Evolutionary conservation across 805 yeast genomes (phyloP).

Genomic region (Myxozyma melibiosi): DNA sequence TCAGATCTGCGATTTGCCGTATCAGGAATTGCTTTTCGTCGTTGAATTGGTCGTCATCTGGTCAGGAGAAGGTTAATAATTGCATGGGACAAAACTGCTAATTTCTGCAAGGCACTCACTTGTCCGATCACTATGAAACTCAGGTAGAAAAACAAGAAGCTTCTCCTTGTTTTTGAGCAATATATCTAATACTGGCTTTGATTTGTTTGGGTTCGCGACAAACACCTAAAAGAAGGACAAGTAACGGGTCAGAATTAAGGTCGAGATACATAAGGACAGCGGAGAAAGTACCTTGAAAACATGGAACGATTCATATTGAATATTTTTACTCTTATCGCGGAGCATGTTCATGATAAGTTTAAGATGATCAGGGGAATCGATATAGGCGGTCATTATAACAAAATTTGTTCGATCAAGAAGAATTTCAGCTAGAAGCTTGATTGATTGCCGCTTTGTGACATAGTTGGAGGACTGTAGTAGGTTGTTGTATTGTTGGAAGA

Average conservation of each 20-base stretch:
- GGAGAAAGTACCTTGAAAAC: conserved; percentile 63
- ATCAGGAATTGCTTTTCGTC: conserved; percentile 83
- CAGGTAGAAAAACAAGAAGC: conserved; percentile 66
- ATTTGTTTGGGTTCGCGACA: conserved; percentile 93
- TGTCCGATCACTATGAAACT: conserved; percentile 61
- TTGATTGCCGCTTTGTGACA: conserved; percentile 89
- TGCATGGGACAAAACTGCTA: background rate
- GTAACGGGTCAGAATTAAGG: background rate
- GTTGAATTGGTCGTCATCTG: conserved; percentile 56
- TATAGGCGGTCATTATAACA: conserved; percentile 71
- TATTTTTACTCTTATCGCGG: conserved; percentile 84
- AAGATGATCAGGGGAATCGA: conserved; percentile 77
- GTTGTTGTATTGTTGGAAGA: conserved; percentile 65
- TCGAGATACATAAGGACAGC: background rate
- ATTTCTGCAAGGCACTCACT: conserved; percentile 10
- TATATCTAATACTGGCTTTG: conserved; percentile 77
- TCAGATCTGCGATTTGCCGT: conserved; percentile 59
- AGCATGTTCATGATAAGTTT: conserved; percentile 83
- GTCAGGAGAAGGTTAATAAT: background rate
- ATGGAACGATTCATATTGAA: conserved; percentile 89
- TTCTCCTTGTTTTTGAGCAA: conserved; percentile 81
- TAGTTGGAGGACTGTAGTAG: conserved; percentile 78
- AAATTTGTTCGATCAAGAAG: conserved; percentile 73
- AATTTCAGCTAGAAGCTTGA: conserved; percentile 69
- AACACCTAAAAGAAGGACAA: conserved; percentile 49